Percentiles rank a stretch among this genome's conserved stretches.
These are phyloP conservation scores for Gyrodon lividus DNA, from an alignment of 768 basidiomycete species.

Conservation along the genomic window DNA sequence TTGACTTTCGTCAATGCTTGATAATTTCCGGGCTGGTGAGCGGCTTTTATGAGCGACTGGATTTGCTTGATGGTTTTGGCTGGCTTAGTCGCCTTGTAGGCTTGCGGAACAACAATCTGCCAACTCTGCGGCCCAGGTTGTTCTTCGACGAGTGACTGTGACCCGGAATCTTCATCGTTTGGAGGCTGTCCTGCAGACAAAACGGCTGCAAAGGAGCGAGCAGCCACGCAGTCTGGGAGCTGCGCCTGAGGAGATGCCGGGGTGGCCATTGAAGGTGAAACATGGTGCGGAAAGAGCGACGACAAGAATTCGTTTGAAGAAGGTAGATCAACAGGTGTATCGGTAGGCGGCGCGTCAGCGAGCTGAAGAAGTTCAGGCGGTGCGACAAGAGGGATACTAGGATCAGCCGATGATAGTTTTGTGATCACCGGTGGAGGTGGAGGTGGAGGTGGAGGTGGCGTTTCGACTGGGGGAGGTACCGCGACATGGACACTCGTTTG, in stretches of 20 bases:
- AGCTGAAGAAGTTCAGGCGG: constrained; percentile 7
- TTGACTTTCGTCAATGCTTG: constrained; percentile 42
- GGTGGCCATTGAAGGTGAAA: constrained; percentile 26
- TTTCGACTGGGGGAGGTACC: constrained; percentile 8
- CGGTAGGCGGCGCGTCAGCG: constrained; percentile 1
- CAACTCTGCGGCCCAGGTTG: constrained; percentile 17
- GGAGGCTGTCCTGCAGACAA: constrained; percentile 28
- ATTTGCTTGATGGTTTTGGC: constrained; percentile 41
- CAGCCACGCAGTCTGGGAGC: constrained; percentile 34
- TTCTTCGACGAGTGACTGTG: constrained; percentile 26
- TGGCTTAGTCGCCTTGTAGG: constrained; percentile 19
- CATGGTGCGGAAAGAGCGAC: constrained; percentile 22
- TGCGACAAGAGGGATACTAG: neutral
- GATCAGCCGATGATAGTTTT: constrained; percentile 6
- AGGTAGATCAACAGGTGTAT: constrained; percentile 11
- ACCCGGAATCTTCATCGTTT: constrained; percentile 24
- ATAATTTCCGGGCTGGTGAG: constrained; percentile 43
- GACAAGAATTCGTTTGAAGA: constrained; percentile 16
- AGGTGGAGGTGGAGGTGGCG: constrained; percentile 2
- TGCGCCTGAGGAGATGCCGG: constrained; percentile 35
- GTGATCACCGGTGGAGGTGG: constrained; percentile 3
- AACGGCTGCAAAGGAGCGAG: constrained; percentile 34
- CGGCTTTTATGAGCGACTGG: constrained; percentile 42
- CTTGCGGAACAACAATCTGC: constrained; percentile 19
- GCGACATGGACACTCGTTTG: neutral